phyloP scores from a whole-genome alignment of 805 yeast genomes.

The Starmerella etchellsii region DNA sequence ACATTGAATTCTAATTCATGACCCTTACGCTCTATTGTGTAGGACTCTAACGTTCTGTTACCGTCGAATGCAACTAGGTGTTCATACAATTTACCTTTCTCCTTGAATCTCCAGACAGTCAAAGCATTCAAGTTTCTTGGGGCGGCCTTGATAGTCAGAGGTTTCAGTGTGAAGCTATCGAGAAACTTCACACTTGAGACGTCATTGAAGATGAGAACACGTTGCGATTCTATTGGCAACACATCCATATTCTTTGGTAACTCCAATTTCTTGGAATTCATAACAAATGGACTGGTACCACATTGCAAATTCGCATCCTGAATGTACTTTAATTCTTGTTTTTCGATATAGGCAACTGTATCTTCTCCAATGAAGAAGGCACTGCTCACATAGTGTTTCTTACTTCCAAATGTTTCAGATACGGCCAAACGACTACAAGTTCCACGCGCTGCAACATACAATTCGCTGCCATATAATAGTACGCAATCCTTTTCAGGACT shows the following conservation, averaged over 20 bases:
- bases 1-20: neutral
- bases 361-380: neutral
- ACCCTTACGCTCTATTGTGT: slow-evolving; percentile 6
- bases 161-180: slow-evolving; percentile 3
- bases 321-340: neutral
- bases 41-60: slow-evolving; percentile 6
- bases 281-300: neutral
- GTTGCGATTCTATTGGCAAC: neutral
- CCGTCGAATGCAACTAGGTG: slow-evolving; percentile 8
- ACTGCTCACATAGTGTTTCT: neutral
- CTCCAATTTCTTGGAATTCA: neutral
- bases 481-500: neutral
- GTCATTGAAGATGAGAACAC: neutral
- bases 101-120: slow-evolving; percentile 5
- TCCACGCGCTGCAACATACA: neutral
- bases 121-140: neutral
- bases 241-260: neutral
- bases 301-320: neutral
- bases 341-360: neutral
- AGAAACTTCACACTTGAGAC: neutral
- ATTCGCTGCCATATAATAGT: neutral
- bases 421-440: neutral
- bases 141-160: neutral
- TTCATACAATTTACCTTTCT: slow-evolving; percentile 2
- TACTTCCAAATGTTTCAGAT: neutral